Evolutionary conservation across 306 rosid genomes (phyloP).

Genomic region (Cicer arietinum): DNA sequence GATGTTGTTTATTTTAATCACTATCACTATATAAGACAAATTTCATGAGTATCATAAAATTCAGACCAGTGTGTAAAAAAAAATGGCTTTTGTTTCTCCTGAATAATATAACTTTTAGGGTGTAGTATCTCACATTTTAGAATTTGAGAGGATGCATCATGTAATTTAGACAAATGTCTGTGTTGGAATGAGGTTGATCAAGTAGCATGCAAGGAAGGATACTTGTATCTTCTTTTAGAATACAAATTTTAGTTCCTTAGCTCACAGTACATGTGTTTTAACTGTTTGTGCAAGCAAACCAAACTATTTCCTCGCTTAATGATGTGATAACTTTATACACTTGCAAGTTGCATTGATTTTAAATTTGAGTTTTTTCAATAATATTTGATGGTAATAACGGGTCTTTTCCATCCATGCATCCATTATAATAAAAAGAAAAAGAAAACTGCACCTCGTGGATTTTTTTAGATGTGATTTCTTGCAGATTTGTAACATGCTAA

Average conservation of each 20-base stretch:
- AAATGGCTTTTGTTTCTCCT: slow-evolving; percentile 6
- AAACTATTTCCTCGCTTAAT: background rate
- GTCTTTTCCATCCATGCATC: slow-evolving; percentile 24
- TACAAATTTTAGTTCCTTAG: background rate
- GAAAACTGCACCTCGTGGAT: background rate
- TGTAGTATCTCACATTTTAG: slow-evolving; percentile 5
- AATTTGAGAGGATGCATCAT: slow-evolving; percentile 9
- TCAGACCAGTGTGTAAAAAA: slow-evolving; percentile 18
- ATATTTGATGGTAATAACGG: slow-evolving; percentile 3
- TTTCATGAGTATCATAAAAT: slow-evolving; percentile 6
- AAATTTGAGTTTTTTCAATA: background rate
- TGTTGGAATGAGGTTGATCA: slow-evolving; percentile 33
- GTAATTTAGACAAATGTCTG: slow-evolving; percentile 13
- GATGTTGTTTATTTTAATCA: background rate
- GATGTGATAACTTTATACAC: slow-evolving; percentile 17
- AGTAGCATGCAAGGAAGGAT: slow-evolving; percentile 25
- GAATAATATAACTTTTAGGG: background rate
- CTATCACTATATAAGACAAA: slow-evolving; percentile 10
- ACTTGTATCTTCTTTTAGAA: slow-evolving; percentile 12
- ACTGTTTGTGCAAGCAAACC: slow-evolving; percentile 4
- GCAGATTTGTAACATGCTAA: slow-evolving; percentile 90
- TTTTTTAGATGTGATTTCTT: slow-evolving; percentile 31
- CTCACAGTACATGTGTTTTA: background rate
- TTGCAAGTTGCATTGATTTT: slow-evolving; percentile 37
- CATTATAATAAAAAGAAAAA: background rate